Evolutionary conservation across 2,329 filamentous ascomycete genomes (phyloP).

Genomic region (Curvularia lunata): DNA sequence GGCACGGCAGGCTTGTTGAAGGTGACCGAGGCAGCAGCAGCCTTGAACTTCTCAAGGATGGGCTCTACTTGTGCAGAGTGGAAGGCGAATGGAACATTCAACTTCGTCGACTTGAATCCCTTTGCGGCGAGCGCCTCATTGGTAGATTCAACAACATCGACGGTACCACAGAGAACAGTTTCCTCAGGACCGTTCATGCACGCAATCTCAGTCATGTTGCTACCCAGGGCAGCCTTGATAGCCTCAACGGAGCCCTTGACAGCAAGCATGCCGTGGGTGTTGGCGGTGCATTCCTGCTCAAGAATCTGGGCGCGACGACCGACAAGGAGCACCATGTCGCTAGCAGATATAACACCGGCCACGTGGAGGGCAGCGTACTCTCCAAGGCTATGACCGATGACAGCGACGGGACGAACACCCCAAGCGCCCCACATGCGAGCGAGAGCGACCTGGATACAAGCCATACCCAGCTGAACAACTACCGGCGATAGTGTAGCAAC

Average conservation of each 20-base stretch:
- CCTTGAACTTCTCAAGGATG: constrained; percentile 66
- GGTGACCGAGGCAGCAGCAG: constrained; percentile 58
- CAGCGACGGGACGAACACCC: constrained; percentile 61
- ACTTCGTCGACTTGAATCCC: constrained; percentile 65
- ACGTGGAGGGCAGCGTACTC: constrained; percentile 76
- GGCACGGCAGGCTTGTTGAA: constrained; percentile 66
- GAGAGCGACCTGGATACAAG: constrained; percentile 60
- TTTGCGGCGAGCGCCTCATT: constrained; percentile 57
- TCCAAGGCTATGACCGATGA: constrained; percentile 67
- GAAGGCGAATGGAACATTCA: constrained; percentile 72
- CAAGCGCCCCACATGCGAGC: constrained; percentile 61
- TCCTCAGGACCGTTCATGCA: constrained; percentile 79
- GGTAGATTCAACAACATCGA: constrained; percentile 64
- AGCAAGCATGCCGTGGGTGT: constrained; percentile 71
- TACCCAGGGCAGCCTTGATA: constrained; percentile 60
- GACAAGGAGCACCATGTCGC: constrained; percentile 75
- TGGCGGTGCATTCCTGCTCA: constrained; percentile 67
- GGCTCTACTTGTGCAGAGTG: constrained; percentile 70
- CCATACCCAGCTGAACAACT: constrained; percentile 60
- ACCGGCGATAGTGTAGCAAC: constrained; percentile 58
- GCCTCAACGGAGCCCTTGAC: constrained; percentile 60
- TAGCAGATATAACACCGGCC: constrained; percentile 72
- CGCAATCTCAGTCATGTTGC: constrained; percentile 62
- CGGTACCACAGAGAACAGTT: constrained; percentile 72
- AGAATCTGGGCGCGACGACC: constrained; percentile 71